Evolutionary conservation across 1,139 yeast species (phyloP), one percentile per base, ranked within the genome.

Genomic region (Nakaseomyces kungkrabaensis): DNA sequence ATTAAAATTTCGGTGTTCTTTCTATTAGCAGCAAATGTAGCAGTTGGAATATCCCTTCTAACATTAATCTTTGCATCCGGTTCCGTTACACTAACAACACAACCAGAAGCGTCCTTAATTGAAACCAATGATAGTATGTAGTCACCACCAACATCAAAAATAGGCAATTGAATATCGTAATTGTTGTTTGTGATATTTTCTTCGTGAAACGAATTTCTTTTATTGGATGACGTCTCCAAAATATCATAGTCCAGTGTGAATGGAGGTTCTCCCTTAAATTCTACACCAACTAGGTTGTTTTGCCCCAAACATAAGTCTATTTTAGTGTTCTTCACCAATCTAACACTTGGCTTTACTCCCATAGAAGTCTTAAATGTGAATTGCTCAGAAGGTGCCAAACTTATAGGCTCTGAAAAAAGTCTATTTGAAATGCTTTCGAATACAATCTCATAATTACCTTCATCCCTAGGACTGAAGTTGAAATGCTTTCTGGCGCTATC

Each of bases 211-310:
- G 77, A 67, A 7, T 69, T 65, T 51, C 79, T 68, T 52, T 72
- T 67, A 48, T 68, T 72, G 5, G 78, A 71, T 1, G 78, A 72
- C 3, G 74, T 74, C 44, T 76, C 76, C 13, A 81, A 66, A 34
- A 88, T 69, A 56, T 86, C 90, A 65, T 89, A 89, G 32, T 72
- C 74, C 52, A 92, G 73, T 3, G 75, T 70, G 58, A 84, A 87
- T 1, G 97, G 97, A 0, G 85, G 79, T 55, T 82, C 81, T 9
- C 98, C 98, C 47, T 76, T 77, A 37, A 92, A 75, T 2, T 66
- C 62, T 5, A 89, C 74, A 0, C 82, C 81, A 10, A 86, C 62
- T n/a, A 62, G 63, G 2, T 72, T 70, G 1, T 62, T 59, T 27
- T 74, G 74, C 3, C 78, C 79, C 6, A 78, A 65, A 59, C 84